phyloP scores from a whole-genome alignment of 768 basidiomycete genomes.

The Daedaleopsis nitida region DNA sequence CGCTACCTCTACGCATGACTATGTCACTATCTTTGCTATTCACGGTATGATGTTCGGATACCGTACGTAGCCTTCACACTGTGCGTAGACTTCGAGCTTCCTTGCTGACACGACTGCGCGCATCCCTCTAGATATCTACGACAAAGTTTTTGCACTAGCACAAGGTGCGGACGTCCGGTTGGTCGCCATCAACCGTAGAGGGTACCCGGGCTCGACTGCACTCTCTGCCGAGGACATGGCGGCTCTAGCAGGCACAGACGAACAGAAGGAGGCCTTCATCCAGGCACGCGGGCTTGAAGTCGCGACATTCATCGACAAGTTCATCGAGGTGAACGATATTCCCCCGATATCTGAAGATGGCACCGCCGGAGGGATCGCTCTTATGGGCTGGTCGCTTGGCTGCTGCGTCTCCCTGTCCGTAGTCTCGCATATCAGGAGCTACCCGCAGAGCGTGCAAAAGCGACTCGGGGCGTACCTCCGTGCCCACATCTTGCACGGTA shows the following conservation, averaged over 20 bases:
- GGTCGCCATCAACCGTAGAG: constrained; percentile 25
- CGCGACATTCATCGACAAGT: constrained; percentile 5
- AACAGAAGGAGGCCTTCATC: constrained; percentile 30
- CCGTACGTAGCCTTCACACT: not conserved
- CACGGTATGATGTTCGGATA: constrained; percentile 1
- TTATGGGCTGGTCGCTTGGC: constrained; percentile 13
- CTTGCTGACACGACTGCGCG: not conserved
- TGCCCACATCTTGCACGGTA: constrained; percentile 4
- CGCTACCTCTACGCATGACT: not conserved
- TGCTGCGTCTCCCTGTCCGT: constrained; percentile 1
- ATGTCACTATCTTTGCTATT: constrained; percentile 9
- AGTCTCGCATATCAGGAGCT: constrained; percentile 1
- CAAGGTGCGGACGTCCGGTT: constrained; percentile 20
- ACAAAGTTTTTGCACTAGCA: not conserved
- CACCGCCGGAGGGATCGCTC: constrained; percentile 3
- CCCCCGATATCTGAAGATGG: constrained; percentile 7
- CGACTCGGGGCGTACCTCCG: not conserved
- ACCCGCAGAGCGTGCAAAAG: not conserved
- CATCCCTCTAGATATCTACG: not conserved
- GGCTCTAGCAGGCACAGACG: constrained; percentile 3
- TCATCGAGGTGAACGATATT: constrained; percentile 1
- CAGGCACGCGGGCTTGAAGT: constrained; percentile 29
- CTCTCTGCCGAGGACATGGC: constrained; percentile 16
- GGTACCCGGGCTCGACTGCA: constrained; percentile 29
- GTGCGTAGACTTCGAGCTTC: no score